Evolutionary conservation across 2,329 filamentous ascomycete genomes (phyloP), one percentile per base, ranked within the genome.

Genomic region (Fusarium vanettenii): DNA sequence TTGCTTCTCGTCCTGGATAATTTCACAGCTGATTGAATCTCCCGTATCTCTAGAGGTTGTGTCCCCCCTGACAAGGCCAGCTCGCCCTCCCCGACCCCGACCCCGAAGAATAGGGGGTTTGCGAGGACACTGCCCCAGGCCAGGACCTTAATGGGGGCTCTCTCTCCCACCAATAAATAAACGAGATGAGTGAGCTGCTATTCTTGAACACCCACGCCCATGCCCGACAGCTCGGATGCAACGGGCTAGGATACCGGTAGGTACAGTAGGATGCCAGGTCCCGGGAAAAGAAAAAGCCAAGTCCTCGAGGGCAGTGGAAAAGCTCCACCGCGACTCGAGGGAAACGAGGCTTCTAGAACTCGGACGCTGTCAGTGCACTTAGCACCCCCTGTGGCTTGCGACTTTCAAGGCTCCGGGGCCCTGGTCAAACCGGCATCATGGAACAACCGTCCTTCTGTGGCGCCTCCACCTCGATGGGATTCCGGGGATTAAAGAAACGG

Each of bases 1-100:
- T 78, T 78, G 67, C 74, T 69, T n/a, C 14, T 66, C 48, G 60
- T 60, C 67, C 73, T 71, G 64, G 62, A 77, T 69, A 76, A 77
- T 77, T 67, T 76, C 67, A 66, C 64, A 70, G 43, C 63, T 57
- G 61, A 43, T 69, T 67, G 66, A 72, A 74, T 70, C 67, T 72
- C 67, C 25, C 18, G 69, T 60, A 37, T 67, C 27, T 66, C 55
- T 52, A 41, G 20, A 35, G 33, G 57, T n/a, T 64, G 62, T 37
- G 14, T 16, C 60, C 60, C 64, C 65, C 71, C 69, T 73, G 69
- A 64, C 69, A 59, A 52, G 70, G 68, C 59, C 63, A 27, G 39
- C 45, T 72, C 48, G 57, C 66, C 52, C 31, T 56, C 48, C 48
- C 61, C 33, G 48, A 37, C 31, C 35, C 48, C 20, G 20, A 37